A percentile compares a stretch with the other conserved stretches of the same genome.
Evolutionary conservation across 148 eudicot species (phyloP).

Genomic region (Dianthus caryophyllus): DNA sequence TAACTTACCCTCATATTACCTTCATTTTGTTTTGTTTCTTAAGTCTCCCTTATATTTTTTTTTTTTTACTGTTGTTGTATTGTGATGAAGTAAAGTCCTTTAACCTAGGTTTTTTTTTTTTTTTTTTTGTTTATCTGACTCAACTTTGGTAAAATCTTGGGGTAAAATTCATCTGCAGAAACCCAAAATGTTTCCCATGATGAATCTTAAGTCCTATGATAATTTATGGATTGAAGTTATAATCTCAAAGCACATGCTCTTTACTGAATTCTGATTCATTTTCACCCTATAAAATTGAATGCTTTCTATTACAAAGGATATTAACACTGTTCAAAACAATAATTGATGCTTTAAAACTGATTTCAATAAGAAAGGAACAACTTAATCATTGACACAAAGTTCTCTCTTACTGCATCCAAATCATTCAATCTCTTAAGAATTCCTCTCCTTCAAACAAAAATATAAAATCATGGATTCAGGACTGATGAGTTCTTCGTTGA

Average conservation of each 20-base stretch:
- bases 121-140: constrained; percentile 4
- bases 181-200: constrained; percentile 2
- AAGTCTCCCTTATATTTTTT: too few relatives aligned
- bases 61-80: too few relatives aligned
- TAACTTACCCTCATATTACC: too few relatives aligned
- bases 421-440: neutral
- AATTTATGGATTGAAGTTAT: constrained; percentile 8
- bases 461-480: neutral
- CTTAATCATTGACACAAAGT: too few relatives aligned
- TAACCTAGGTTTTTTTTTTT: too few relatives aligned
- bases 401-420: too few relatives aligned
- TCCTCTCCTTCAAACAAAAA: neutral
- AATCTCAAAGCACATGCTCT: neutral
- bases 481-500: constrained; percentile 18
- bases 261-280: neutral
- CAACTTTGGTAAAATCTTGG: constrained; percentile 5
- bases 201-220: neutral
- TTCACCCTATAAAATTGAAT: neutral
- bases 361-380: neutral
- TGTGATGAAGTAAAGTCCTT: too few relatives aligned
- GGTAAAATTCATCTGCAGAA: neutral
- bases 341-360: neutral
- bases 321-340: neutral
- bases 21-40: too few relatives aligned
- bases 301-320: neutral